Base-by-base conservation (phyloP, 148 eudicot species). In the Spergularia marina region DNA sequence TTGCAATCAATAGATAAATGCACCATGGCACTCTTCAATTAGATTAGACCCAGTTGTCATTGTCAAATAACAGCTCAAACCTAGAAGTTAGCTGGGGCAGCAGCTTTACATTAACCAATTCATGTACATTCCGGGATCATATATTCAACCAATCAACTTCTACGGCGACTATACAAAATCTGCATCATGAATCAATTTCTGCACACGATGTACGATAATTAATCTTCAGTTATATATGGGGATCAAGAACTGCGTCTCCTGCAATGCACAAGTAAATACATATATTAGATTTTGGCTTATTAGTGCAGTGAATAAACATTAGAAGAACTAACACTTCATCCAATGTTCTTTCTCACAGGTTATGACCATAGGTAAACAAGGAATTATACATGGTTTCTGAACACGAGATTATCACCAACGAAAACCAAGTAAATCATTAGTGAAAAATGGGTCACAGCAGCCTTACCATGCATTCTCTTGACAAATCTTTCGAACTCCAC, bases 381-480 rank as follows among this genome's bases (percentile, higher is more conserved):
- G 36, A 30, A 30, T 30, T 1, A 62, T 12, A 15, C 40, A 25
- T 30, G 8, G 1, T 10, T 18, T 59, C 36, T 9, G 10, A 44
- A 61, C 25, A 61, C 20, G 25, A 41, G 36, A 76, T 44, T 47
- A 57, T 13, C 40, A 76, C 51, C 34, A 16, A 20, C 65, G 16
- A 9, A 44, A 20, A 62, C 44, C 53, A 23, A 44, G 21, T 17
- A 13, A 20, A 51, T 60, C 53, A 70, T 61, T 20, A 53, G 75
- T 11, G 40, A 44, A 30, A 53, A 72, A 34, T 1, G 54, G 41
- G 68, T 17, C 21, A 41, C n/a, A 72, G 53, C 4, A 67, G 76
- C 57, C 71, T 89, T 80, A 94, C 98, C 98, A 65, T 92, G 98
- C 97, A 95, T 92, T 90, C 79, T 88, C 84, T 95, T 92, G 80